Percentiles rank a stretch among this genome's conserved stretches.
These are phyloP conservation scores for Calonectria fujianensis DNA, from an alignment of 2,329 filamentous ascomycete genomes.

Conservation along the genomic window DNA sequence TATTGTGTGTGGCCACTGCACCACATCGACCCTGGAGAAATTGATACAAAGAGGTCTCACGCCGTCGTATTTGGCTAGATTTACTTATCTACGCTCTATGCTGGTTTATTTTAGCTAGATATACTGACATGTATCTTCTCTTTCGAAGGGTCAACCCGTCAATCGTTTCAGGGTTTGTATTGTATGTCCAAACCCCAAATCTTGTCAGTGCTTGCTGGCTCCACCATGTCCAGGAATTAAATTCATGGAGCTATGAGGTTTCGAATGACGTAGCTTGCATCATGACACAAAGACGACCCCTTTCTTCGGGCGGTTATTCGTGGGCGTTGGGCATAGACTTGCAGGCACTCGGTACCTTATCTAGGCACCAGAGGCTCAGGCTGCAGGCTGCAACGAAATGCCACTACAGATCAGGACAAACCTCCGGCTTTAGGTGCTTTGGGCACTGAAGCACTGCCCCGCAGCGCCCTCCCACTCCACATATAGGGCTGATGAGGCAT, in stretches of 20 bases:
- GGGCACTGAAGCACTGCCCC: conserved; percentile 42
- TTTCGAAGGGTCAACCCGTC: not conserved
- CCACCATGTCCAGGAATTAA: not conserved
- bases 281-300: not conserved
- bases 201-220: not conserved
- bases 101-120: not conserved
- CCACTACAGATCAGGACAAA: not conserved
- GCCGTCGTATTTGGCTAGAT: no score
- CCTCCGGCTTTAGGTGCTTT: conserved; percentile 1
- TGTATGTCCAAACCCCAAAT: not conserved
- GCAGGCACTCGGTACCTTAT: not conserved
- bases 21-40: no score
- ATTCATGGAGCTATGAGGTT: not conserved
- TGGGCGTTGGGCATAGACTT: not conserved
- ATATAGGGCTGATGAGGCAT: conserved; percentile 57
- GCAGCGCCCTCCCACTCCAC: conserved; percentile 46
- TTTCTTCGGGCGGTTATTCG: not conserved
- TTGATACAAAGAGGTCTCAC: no score
- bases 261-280: conserved; percentile 28
- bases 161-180: not conserved
- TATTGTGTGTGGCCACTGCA: no score
- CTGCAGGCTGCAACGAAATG: conserved; percentile 20
- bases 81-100: not conserved
- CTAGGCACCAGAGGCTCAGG: conserved; percentile 15
- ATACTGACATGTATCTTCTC: not conserved